These are phyloP conservation scores for Boletus smithii DNA, from an alignment of 1,284 basidiomycete species.

Conservation along the genomic window DNA sequence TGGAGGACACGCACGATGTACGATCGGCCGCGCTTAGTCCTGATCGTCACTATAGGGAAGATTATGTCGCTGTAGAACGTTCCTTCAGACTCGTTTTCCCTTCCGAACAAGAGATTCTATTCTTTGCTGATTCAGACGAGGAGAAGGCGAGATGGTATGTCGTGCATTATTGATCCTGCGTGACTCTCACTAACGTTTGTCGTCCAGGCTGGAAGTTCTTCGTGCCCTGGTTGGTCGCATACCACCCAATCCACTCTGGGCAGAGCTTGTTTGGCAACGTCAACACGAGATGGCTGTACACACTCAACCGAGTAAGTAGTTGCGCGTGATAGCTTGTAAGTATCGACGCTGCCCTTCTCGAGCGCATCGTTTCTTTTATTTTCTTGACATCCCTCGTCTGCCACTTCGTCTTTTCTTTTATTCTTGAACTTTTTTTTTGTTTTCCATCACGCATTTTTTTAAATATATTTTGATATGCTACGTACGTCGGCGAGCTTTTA, in stretches of 20 bases:
- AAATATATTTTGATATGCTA: conserved; percentile 20
- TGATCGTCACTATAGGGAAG: conserved; percentile 47
- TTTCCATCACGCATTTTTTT: background rate
- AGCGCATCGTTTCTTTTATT: background rate
- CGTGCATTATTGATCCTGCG: background rate
- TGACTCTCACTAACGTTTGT: conserved; percentile 1
- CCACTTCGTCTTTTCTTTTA: conserved; percentile 10
- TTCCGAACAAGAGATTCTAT: conserved; percentile 77
- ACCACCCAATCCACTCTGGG: conserved; percentile 88
- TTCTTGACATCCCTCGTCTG: conserved; percentile 9
- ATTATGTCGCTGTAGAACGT: conserved; percentile 74
- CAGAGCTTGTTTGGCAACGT: conserved; percentile 79
- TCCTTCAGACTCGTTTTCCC: conserved; percentile 87
- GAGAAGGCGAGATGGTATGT: conserved; percentile 86
- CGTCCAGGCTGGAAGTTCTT: conserved; percentile 74
- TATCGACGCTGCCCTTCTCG: background rate
- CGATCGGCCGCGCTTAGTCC: conserved; percentile 45
- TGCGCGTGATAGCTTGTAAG: background rate
- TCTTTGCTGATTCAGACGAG: conserved; percentile 89
- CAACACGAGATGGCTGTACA: conserved; percentile 46
- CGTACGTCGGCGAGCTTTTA: conserved; percentile 4
- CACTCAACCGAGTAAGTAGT: conserved; percentile 1
- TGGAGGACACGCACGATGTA: conserved; percentile 73
- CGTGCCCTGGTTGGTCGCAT: conserved; percentile 80
- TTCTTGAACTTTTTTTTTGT: conserved; percentile 1